phyloP scores from a whole-genome alignment of 1,284 basidiomycete species.

The Irpex rosettiformis region DNA sequence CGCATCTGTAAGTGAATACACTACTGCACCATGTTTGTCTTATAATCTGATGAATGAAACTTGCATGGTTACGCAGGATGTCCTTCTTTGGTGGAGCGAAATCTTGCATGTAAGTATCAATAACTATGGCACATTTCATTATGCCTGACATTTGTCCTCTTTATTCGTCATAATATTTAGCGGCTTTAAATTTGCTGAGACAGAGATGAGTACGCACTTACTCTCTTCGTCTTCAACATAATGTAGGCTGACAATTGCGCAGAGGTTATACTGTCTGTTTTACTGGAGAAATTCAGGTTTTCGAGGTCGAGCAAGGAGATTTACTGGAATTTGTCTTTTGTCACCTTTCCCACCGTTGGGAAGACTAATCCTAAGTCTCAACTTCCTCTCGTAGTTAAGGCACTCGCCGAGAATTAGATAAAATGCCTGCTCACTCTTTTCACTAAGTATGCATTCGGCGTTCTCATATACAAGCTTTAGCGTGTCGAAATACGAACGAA shows the following conservation, averaged over 20 bases:
- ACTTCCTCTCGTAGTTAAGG: slow-evolving; percentile 1
- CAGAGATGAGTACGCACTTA: slow-evolving; percentile 28
- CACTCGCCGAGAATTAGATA: too few relatives aligned
- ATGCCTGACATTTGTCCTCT: not conserved
- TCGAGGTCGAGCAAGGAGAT: not conserved
- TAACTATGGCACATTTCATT: too few relatives aligned
- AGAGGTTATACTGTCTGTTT: slow-evolving; percentile 7
- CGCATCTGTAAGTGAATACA: slow-evolving; percentile 17
- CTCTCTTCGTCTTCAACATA: not conserved
- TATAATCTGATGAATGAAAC: too few relatives aligned
- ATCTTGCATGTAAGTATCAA: slow-evolving; percentile 26
- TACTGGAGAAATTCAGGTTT: not conserved
- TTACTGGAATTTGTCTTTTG: slow-evolving; percentile 1
- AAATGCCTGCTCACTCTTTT: too few relatives aligned
- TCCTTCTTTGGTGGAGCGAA: slow-evolving; percentile 27
- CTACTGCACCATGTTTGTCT: too few relatives aligned
- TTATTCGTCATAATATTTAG: slow-evolving; percentile 9
- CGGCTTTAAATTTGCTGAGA: slow-evolving; percentile 28
- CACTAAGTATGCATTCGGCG: too few relatives aligned
- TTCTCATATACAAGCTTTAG: too few relatives aligned
- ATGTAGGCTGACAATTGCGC: not conserved
- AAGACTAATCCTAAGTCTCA: not conserved
- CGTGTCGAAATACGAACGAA: too few relatives aligned
- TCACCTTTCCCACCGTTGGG: slow-evolving; percentile 3
- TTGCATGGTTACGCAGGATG: slow-evolving; percentile 18